phyloP scores from a whole-genome alignment of 2,329 filamentous ascomycete species.

The Pseudogymnoascus sp. region DNA sequence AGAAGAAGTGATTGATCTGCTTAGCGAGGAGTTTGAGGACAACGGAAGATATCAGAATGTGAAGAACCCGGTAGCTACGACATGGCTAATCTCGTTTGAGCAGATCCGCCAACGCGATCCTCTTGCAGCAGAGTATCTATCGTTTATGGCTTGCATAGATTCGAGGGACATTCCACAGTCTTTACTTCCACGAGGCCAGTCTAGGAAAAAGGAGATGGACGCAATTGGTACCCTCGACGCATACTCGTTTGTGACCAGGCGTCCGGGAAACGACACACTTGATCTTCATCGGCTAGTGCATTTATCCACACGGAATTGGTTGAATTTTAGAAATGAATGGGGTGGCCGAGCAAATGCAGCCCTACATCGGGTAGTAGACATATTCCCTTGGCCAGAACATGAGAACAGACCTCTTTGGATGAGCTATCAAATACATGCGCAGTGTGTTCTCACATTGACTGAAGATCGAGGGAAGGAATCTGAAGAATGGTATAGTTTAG shows the following conservation, averaged over 20 bases:
- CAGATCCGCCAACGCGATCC: slow-evolving; percentile 26
- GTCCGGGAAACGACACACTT: slow-evolving; percentile 7
- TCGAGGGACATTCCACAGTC: slow-evolving; percentile 32
- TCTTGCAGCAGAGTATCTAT: slow-evolving; percentile 30
- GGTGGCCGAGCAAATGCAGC: not conserved
- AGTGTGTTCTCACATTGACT: slow-evolving; percentile 1
- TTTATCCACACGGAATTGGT: slow-evolving; percentile 6
- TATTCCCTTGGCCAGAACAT: slow-evolving; percentile 13
- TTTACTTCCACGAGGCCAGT: slow-evolving; percentile 23
- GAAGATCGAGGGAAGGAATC: slow-evolving; percentile 7
- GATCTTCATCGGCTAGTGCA: slow-evolving; percentile 14
- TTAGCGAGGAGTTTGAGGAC: slow-evolving; percentile 31
- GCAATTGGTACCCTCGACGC: slow-evolving; percentile 16
- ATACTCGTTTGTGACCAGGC: slow-evolving; percentile 17
- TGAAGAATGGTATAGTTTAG: not conserved
- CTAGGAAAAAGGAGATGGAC: slow-evolving; percentile 8
- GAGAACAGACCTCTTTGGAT: slow-evolving; percentile 8
- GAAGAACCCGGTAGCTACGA: slow-evolving; percentile 12
- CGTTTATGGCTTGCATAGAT: slow-evolving; percentile 34
- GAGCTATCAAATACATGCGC: slow-evolving; percentile 12
- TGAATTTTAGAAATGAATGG: not conserved
- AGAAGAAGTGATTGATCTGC: slow-evolving; percentile 25
- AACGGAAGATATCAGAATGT: slow-evolving; percentile 24
- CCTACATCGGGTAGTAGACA: not conserved
- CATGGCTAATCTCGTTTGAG: slow-evolving; percentile 35